Evolutionary conservation across 2,329 filamentous ascomycete genomes (phyloP).

Genomic region (Colletotrichum sublineola): DNA sequence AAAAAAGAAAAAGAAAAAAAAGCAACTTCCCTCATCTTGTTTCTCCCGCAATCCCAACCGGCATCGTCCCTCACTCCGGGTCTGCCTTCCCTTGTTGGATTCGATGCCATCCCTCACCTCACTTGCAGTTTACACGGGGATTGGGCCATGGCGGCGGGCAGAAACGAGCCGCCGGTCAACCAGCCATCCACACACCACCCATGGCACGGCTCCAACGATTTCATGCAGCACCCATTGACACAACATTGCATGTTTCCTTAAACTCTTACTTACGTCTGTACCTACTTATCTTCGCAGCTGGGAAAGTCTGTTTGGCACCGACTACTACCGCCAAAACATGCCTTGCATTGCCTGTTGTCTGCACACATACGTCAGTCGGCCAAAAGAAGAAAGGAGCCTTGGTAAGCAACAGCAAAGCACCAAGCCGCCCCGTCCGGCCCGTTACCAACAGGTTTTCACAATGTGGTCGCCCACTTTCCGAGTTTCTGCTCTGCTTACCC

Average conservation of each 20-base stretch:
- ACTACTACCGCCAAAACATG: not conserved
- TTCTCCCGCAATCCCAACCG: not conserved
- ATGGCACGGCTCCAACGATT: not conserved
- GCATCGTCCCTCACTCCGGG: constrained; percentile 17
- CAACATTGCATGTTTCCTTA: constrained; percentile 19
- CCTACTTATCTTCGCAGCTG: constrained; percentile 25
- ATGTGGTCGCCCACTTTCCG: constrained; percentile 10
- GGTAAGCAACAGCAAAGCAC: constrained; percentile 12
- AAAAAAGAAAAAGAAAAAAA: constrained; percentile 21
- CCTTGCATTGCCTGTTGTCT: constrained; percentile 1
- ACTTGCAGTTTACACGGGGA: not conserved
- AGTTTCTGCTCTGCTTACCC: constrained; percentile 11
- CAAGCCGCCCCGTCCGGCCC: not conserved
- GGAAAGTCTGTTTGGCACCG: not conserved
- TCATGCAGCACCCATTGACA: constrained; percentile 13
- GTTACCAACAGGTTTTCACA: not conserved
- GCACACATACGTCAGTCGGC: constrained; percentile 25
- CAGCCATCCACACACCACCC: not conserved
- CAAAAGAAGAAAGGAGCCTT: not conserved
- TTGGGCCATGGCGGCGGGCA: constrained; percentile 13
- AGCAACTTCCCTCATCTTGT: constrained; percentile 21
- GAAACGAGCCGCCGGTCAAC: constrained; percentile 18
- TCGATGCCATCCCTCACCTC: constrained; percentile 1
- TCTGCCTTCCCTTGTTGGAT: constrained; percentile 16
- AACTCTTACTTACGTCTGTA: constrained; percentile 16